These are phyloP conservation scores for Pseudocercospora macadamiae DNA, from an alignment of 2,329 filamentous ascomycete genomes.

Conservation along the genomic window DNA sequence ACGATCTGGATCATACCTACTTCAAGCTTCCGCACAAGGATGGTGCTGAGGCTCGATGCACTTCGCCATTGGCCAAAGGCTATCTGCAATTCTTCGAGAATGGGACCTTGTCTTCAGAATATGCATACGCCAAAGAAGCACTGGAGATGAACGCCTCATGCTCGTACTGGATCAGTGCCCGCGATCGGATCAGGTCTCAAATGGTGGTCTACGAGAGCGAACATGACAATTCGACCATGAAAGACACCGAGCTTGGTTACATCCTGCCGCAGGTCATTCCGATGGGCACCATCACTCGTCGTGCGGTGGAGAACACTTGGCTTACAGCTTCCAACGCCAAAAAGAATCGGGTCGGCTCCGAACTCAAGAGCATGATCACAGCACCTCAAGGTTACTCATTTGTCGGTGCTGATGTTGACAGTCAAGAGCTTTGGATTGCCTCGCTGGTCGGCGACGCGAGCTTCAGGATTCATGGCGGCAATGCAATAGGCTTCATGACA, in stretches of 20 bases:
- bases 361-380: conserved; percentile 94
- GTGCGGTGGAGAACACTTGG: conserved; percentile 98
- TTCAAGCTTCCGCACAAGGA: conserved; percentile 98
- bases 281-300: conserved; percentile 94
- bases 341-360: conserved; percentile 90
- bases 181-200: conserved; percentile 91
- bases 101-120: conserved; percentile 84
- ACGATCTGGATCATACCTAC: conserved; percentile 70
- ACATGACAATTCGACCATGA: conserved; percentile 29
- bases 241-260: conserved; percentile 64
- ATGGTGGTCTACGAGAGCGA: conserved; percentile 88
- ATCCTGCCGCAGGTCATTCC: conserved; percentile 95
- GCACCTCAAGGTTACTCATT: conserved; percentile 90
- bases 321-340: conserved; percentile 97
- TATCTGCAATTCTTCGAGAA: conserved; percentile 92
- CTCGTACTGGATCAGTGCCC: conserved; percentile 97
- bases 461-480: conserved; percentile 93
- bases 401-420: conserved; percentile 96
- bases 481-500: conserved; percentile 98
- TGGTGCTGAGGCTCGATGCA: conserved; percentile 80
- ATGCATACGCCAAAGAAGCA: conserved; percentile 86
- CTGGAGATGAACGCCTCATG: conserved; percentile 98
- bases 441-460: conserved; percentile 92
- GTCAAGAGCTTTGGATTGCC: conserved; percentile 97
- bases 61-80: conserved; percentile 85